Base-by-base conservation (phyloP, 2,329 filamentous ascomycete genomes). In the Nemania sp. region DNA sequence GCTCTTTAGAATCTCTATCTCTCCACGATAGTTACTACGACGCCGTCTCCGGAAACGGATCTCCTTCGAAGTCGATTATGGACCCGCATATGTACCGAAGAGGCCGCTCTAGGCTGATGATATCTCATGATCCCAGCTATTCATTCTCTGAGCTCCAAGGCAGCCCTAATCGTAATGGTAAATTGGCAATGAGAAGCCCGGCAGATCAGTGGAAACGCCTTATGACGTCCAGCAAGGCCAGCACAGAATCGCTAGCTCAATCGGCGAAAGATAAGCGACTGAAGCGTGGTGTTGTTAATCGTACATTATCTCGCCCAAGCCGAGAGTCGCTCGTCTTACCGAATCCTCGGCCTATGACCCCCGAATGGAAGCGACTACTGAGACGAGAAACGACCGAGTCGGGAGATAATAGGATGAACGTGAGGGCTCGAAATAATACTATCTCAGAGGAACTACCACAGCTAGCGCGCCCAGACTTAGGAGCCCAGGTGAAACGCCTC, bases 231-330 rank as follows among this genome's bases (percentile, higher is more conserved):
- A 74, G 72, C 54, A 72, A 63, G 53, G 67, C 68, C 18, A 77
- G 76, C 47, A 69, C 72, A 2, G 72, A 75, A 55, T 75, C 73
- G 15, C 53, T 75, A 3, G 66, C 72, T 10, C 70, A 68, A 45
- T 65, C 64, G 20, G 53, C 72, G 10, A 77, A 73, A 58, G 72
- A 75, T 64, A 75, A 72, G 49, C 72, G 73, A 22, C 22, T 74
- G 47, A 71, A 68, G 55, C 75, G 74, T 49, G 64, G 41, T 58
- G 52, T 63, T 58, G 52, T 63, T 26, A 64, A 59, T 22, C 58
- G 64, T 27, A 22, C 41, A 38, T 54, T 62, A 15, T 64, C 67
- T 53, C 62, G 61, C 24, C 56, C 55, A 8, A 74, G 66, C 43
- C 64, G 66, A 26, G 73, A 75, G 24, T 64, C 69, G 20, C 32